These are phyloP conservation scores for Pseudonitzschia multiseries DNA, from an alignment of 108 stramenopile genomes.

Conservation along the genomic window DNA sequence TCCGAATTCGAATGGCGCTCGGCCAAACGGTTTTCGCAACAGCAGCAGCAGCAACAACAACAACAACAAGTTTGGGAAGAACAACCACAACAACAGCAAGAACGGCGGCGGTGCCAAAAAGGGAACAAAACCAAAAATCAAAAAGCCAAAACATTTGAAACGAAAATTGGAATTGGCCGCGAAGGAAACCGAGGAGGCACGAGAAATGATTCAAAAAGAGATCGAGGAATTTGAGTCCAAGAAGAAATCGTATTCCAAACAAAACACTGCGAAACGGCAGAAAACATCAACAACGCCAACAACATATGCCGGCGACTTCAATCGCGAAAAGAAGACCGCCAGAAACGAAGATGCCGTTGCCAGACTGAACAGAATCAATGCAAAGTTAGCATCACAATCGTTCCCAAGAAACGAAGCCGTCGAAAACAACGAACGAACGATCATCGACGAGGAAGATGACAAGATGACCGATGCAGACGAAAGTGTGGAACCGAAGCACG, in stretches of 20 bases:
- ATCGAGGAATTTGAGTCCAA: constrained; percentile 42
- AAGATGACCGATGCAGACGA: not conserved
- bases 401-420: not conserved
- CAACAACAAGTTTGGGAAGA: not conserved
- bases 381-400: not conserved
- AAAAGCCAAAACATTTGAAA: constrained; percentile 87
- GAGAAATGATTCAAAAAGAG: constrained; percentile 25
- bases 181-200: constrained; percentile 27
- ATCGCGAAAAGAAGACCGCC: not conserved
- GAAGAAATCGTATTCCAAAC: constrained; percentile 31
- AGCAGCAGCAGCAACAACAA: too few relatives aligned
- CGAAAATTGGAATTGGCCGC: constrained; percentile 65
- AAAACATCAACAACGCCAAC: not conserved
- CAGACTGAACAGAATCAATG: constrained; percentile 2
- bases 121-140: constrained; percentile 42
- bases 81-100: constrained; percentile 14
- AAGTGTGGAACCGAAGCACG: not conserved
- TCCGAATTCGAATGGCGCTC: not conserved
- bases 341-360: not conserved
- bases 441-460: constrained; percentile 1
- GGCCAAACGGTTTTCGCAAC: too few relatives aligned
- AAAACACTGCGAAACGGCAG: not conserved
- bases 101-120: constrained; percentile 9
- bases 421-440: not conserved
- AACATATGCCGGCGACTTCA: not conserved